Evolutionary conservation across 495 filamentous ascomycete genomes (phyloP), one percentile per base, ranked within the genome.

Genomic region (Friedmanniomyces endolithicus): DNA sequence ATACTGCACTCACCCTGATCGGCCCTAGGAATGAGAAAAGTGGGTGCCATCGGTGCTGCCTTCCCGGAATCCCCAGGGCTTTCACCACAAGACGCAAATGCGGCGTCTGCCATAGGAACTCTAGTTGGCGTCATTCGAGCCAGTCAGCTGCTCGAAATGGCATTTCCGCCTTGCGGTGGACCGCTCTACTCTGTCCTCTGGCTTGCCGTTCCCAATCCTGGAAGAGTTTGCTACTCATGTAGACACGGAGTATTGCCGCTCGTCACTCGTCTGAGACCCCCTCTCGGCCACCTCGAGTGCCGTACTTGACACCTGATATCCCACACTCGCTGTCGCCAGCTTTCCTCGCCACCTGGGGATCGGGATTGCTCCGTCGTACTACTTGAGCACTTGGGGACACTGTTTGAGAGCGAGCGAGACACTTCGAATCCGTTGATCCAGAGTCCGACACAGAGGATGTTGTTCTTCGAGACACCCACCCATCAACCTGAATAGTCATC

Each of bases 11-110:
- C 25, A 23, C 53, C 53, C 34, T 47, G 41, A 34, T 55, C 51
- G 37, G 35, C 51, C 25, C 40, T 40, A 35, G 44, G 37, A 22
- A n/a, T n/a, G n/a, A n/a, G n/a, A n/a, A n/a, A n/a, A 25, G 33
- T 41, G 29, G 37, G 12, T 17, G 7, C n/a, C n/a, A n/a, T n/a
- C n/a, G n/a, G n/a, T n/a, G n/a, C n/a, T 19, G 11, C 44, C 44
- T 24, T 12, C 48, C n/a, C n/a, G n/a, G n/a, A n/a, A n/a, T n/a
- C n/a, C 23, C 40, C 49, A 55, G 22, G 33, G 56, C 51, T 49
- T 53, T n/a, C n/a, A n/a, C n/a, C n/a, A 27, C 48, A 50, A 56
- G 56, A 55, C 53, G 57, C 57, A 47, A n/a, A 55, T 56, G 39
- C 44, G 52, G 53, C 50, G 57, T 52, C 27, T 48, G 48, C 54